Percentiles rank a stretch among this genome's conserved stretches.
phyloP scores from a whole-genome alignment of 2,329 filamentous ascomycete genomes.

The Colletotrichum orbiculare region DNA sequence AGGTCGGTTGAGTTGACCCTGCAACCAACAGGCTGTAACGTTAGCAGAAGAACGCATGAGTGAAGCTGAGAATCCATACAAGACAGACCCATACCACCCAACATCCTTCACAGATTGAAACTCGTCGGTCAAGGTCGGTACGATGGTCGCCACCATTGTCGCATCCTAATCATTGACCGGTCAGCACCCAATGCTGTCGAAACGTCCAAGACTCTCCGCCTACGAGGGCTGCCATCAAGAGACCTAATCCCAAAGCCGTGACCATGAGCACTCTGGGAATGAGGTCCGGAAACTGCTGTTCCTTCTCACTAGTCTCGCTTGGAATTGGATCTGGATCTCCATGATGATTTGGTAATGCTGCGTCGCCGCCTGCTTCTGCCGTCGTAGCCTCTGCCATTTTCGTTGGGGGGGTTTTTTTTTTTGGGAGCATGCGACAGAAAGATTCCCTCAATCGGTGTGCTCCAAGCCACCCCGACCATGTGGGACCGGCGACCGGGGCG shows the following conservation, averaged over 20 bases:
- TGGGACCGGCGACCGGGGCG: neutral
- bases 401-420: no score
- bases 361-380: no score
- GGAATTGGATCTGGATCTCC: no score
- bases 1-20: constrained; percentile 38
- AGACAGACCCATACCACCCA: constrained; percentile 60
- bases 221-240: constrained; percentile 16
- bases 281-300: constrained; percentile 4
- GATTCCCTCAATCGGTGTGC: no score
- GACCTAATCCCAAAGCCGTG: constrained; percentile 1
- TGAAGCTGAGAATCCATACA: constrained; percentile 18
- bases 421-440: no score
- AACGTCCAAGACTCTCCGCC: neutral
- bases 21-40: constrained; percentile 42
- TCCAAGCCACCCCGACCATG: no score
- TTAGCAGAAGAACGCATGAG: neutral
- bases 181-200: neutral
- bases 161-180: constrained; percentile 1
- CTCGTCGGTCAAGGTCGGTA: constrained; percentile 41
- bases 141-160: constrained; percentile 22
- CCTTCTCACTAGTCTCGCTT: neutral
- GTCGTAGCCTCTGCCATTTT: no score
- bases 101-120: constrained; percentile 52
- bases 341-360: no score
- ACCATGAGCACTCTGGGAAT: constrained; percentile 4